Evolutionary conservation across 176 grass and related monocot genomes (phyloP).

Genomic region (Aegilops speltoides): DNA sequence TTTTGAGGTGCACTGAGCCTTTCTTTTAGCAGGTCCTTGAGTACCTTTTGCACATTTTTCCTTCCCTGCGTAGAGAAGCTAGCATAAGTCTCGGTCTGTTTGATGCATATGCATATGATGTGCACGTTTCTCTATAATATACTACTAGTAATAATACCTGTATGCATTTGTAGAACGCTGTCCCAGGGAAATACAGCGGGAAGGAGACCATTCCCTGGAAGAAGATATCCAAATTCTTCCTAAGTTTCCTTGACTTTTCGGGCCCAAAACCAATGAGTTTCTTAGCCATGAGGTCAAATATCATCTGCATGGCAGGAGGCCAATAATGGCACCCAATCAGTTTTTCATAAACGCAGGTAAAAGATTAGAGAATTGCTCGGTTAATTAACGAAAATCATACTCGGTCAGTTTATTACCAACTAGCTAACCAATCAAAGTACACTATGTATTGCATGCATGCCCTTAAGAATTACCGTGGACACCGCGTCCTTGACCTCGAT

Average conservation of each 20-base stretch:
- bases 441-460: background rate
- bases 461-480: background rate
- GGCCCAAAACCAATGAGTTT: background rate
- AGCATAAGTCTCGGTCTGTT: background rate
- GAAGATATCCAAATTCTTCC: background rate
- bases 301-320: too few species aligned
- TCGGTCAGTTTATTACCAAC: too few species aligned
- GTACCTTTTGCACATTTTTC: background rate
- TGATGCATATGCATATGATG: too few species aligned
- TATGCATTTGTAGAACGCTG: slow-evolving; percentile 29
- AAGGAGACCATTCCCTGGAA: slow-evolving; percentile 1
- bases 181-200: slow-evolving; percentile 9
- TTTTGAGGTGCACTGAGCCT: background rate
- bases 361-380: too few species aligned
- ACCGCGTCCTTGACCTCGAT: background rate
- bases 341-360: too few species aligned
- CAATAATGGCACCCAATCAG: too few species aligned
- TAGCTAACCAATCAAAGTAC: too few species aligned
- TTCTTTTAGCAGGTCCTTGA: background rate
- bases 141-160: background rate
- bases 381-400: too few species aligned
- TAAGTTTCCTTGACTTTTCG: background rate
- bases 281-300: background rate
- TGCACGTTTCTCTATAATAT: too few species aligned
- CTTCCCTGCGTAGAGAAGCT: background rate